phyloP scores from a whole-genome alignment of 2,329 filamentous ascomycete species.

The Colletotrichum destructivum region DNA sequence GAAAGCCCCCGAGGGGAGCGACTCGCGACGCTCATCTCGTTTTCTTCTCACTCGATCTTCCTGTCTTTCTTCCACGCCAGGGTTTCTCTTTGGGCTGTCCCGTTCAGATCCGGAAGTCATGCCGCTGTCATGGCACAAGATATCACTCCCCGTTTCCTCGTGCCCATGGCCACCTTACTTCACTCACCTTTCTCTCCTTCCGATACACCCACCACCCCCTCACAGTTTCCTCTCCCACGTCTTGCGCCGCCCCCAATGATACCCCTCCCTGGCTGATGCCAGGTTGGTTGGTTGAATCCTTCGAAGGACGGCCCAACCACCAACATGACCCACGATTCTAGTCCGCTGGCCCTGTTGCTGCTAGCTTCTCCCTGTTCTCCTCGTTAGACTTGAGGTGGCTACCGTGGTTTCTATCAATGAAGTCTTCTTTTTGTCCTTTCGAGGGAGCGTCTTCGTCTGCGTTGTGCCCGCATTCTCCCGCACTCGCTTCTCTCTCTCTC shows the following conservation, averaged over 20 bases:
- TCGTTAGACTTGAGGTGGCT: neutral
- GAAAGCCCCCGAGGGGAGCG: neutral
- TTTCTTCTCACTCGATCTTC: neutral
- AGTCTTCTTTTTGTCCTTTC: neutral
- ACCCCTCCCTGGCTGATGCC: conserved; percentile 22
- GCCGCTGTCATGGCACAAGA: neutral
- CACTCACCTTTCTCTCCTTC: neutral
- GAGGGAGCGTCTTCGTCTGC: neutral
- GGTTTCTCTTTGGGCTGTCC: neutral
- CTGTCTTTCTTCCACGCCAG: neutral
- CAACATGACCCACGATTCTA: conserved; percentile 19
- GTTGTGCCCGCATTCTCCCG: neutral
- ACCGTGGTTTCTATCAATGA: conserved; percentile 7
- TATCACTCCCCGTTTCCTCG: neutral
- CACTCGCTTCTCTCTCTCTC: neutral
- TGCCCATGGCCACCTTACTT: neutral
- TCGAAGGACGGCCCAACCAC: conserved; percentile 27
- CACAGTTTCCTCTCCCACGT: conserved; percentile 8
- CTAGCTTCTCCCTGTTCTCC: neutral
- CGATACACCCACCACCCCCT: conserved; percentile 1
- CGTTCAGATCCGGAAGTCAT: neutral
- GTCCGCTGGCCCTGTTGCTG: neutral
- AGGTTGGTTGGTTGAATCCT: conserved; percentile 32
- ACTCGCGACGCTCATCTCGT: neutral
- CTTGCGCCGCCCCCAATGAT: conserved; percentile 36